These are phyloP conservation scores for Syzygium grande DNA, from an alignment of 345 rosid genomes.

Conservation along the genomic window DNA sequence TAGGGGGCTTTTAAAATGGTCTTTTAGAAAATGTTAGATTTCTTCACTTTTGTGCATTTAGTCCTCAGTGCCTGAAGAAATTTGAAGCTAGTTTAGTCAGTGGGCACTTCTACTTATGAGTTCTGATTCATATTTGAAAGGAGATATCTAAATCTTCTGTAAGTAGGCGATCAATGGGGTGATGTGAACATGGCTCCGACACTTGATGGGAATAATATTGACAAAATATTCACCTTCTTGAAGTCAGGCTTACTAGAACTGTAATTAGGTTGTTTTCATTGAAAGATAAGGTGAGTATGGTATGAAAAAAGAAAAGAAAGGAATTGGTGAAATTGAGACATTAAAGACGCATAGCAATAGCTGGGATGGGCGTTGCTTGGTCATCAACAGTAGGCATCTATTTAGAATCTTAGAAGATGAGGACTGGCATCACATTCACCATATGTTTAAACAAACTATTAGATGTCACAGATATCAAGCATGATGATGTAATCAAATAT, in stretches of 20 bases:
- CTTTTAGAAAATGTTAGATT: not conserved
- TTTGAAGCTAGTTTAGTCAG: not conserved
- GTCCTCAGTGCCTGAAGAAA: not conserved
- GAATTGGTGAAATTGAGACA: not conserved
- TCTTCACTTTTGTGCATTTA: not conserved
- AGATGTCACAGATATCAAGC: not conserved
- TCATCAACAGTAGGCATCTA: not conserved
- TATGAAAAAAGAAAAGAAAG: not conserved
- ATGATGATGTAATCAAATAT: not conserved
- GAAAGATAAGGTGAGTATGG: not conserved
- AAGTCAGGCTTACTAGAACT: not conserved
- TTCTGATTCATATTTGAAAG: not conserved
- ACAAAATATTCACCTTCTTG: not conserved
- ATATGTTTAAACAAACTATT: not conserved
- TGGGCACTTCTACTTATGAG: not conserved
- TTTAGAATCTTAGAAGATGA: not conserved
- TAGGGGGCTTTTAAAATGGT: not conserved
- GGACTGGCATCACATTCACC: not conserved
- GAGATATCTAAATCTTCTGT: not conserved
- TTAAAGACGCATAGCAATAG: not conserved
- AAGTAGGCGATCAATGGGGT: not conserved
- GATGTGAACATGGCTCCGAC: not conserved
- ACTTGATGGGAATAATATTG: not conserved
- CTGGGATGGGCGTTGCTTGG: not conserved
- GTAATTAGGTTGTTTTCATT: not conserved